These are phyloP conservation scores for Adansonia digitata DNA, from an alignment of 345 rosid genomes.

Conservation along the genomic window DNA sequence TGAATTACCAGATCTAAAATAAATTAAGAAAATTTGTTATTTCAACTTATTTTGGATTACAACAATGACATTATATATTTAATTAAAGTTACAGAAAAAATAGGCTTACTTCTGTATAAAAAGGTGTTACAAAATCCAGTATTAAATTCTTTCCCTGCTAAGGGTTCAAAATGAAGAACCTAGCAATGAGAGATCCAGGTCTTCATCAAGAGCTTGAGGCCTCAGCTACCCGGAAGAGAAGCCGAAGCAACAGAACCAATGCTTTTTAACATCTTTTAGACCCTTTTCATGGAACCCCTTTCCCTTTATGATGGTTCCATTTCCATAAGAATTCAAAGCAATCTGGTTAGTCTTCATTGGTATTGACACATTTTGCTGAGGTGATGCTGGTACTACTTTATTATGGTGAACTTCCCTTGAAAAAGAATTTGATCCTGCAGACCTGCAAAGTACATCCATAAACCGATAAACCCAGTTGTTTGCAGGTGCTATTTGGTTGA, in stretches of 20 bases:
- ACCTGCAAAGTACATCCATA: constrained; percentile 28
- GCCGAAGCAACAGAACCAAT: constrained; percentile 39
- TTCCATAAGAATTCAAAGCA: constrained; percentile 6
- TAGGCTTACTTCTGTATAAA: background rate
- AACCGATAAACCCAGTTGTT: background rate
- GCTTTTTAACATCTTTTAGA: constrained; percentile 16
- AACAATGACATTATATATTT: background rate
- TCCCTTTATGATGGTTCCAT: constrained; percentile 5
- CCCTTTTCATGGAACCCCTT: constrained; percentile 16
- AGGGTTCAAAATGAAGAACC: background rate
- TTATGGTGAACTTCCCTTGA: constrained; percentile 52
- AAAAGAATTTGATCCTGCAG: constrained; percentile 37
- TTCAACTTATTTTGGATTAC: background rate
- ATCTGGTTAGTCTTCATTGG: constrained; percentile 21
- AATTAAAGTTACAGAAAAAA: background rate
- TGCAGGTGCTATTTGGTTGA: background rate
- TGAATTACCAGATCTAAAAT: background rate
- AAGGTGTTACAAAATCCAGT: background rate
- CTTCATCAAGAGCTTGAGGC: background rate
- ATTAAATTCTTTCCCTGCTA: background rate
- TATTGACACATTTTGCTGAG: constrained; percentile 24
- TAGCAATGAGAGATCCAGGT: background rate
- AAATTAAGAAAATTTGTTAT: background rate
- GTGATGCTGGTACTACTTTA: constrained; percentile 57
- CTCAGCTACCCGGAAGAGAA: background rate